phyloP scores from a whole-genome alignment of 2,329 filamentous ascomycete species.

The Harringtonia lauricola region DNA sequence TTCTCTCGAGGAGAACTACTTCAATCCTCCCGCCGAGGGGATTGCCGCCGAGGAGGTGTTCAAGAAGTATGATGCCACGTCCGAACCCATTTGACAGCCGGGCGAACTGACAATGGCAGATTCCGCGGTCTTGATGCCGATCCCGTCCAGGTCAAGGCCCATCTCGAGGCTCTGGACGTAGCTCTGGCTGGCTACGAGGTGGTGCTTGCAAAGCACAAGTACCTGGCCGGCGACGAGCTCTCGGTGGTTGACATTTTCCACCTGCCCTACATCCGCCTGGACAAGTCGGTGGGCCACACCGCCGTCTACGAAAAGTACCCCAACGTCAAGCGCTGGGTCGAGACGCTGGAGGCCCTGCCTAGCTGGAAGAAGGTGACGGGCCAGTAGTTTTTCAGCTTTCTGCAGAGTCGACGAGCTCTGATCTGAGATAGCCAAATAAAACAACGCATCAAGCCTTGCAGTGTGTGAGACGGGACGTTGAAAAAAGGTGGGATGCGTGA shows the following conservation, averaged over 20 bases:
- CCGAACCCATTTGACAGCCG: no score
- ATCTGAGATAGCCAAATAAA: no score
- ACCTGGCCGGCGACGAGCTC: not conserved
- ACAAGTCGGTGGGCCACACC: not conserved
- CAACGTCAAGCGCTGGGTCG: not conserved
- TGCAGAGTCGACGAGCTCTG: no score
- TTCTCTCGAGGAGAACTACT: not conserved
- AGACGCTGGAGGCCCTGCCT: not conserved
- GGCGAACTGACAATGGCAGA: not conserved
- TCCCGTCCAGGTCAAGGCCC: not conserved
- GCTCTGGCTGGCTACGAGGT: not conserved
- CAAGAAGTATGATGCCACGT: not conserved
- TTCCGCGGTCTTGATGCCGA: not conserved
- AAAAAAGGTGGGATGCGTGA: no score
- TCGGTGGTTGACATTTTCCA: not conserved
- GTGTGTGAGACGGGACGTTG: no score
- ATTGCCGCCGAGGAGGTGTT: not conserved
- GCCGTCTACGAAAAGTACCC: not conserved
- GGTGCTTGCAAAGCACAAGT: not conserved
- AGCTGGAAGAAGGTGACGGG: conserved; percentile 1
- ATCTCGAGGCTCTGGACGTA: not conserved
- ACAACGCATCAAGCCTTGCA: no score
- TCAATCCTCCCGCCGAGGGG: not conserved
- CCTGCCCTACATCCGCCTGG: not conserved
- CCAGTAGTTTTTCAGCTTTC: no score